Conservation (phyloP, 805 yeast species). For the Ogataea philodendri region DNA sequence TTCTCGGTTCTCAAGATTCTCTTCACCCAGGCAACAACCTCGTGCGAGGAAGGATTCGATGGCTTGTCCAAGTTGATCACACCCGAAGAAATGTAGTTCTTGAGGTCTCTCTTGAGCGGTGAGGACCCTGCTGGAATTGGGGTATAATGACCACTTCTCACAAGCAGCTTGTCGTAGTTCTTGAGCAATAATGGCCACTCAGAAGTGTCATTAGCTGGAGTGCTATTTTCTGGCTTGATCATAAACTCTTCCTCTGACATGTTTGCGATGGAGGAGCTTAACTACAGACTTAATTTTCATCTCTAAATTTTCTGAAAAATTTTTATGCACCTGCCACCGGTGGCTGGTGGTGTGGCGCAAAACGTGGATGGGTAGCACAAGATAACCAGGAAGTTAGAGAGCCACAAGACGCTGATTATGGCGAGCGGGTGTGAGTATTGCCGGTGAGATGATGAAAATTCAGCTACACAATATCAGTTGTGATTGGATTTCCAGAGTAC, state of each 20-base stretch:
- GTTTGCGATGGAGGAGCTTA: slow-evolving; percentile 5
- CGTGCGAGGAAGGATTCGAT: slow-evolving; percentile 97
- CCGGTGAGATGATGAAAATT: too few relatives aligned
- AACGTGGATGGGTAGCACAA: neutral
- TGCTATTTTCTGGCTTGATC: slow-evolving; percentile 84
- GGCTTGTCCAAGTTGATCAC: slow-evolving; percentile 97
- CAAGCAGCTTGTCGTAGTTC: slow-evolving; percentile 89
- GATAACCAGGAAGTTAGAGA: neutral
- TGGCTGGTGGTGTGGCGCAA: too few relatives aligned
- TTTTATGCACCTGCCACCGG: slow-evolving; percentile 11
- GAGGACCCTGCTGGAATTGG: slow-evolving; percentile 96
- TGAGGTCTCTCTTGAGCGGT: slow-evolving; percentile 91
- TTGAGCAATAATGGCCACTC: slow-evolving; percentile 95
- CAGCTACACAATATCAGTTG: too few relatives aligned
- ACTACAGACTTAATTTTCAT: slow-evolving; percentile 7
- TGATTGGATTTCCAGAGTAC: too few relatives aligned
- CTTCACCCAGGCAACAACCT: slow-evolving; percentile 99
- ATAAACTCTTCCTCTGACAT: slow-evolving; percentile 47
- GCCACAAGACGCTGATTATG: too few relatives aligned
- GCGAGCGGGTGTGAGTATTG: too few relatives aligned
- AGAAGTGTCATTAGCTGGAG: slow-evolving; percentile 80
- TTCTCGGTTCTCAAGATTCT: slow-evolving; percentile 93
- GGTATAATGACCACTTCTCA: slow-evolving; percentile 95
- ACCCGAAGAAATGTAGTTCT: slow-evolving; percentile 88
- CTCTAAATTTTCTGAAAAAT: slow-evolving; percentile 13